Base-by-base conservation (phyloP, 495 filamentous ascomycete species). In the Barbatosphaeria neglecta region DNA sequence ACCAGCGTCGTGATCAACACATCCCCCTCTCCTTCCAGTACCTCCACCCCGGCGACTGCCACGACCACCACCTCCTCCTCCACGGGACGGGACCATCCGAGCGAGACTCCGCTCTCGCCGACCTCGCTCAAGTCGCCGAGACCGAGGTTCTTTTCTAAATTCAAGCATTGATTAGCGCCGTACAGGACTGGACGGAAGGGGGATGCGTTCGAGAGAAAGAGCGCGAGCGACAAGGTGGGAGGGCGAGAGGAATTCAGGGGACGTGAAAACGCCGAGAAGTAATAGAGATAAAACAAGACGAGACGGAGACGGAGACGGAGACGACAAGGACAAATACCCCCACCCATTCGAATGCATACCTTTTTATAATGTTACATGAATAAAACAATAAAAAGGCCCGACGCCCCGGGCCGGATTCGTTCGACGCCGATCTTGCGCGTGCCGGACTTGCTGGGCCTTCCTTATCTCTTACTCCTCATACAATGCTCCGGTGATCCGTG, bases 111-210 rank as follows among this genome's bases (percentile, higher is more conserved):
- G 3, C 15, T n/a, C 5, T 6, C 33, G 18, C 33, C 33, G 31
- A 45, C 50, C 22, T 23, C 48, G 44, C 28, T 46, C 1, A 57
- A 44, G 50, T 58, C 45, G 16, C 53, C 35, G 15, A 55, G 40
- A 38, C 37, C 54, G 15, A 51, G 55, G 18, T 56, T 63, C 37
- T 57, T 63, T 46, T 37, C 50, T 9, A 49, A 37, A 39, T 50
- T 63, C 33, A 64, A 50, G 43, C 57, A 60, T 39, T 49, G 49
- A 45, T 41, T 37, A 15, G 9, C n/a, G 19, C 3, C 19, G 24
- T 25, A 9, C 24, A 9, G 4, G 24, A 25, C 24, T 9, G 24
- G 24, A 9, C n/a, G n/a, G n/a, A 31, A 13, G 6, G 33, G 33
- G 15, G 33, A 22, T 22, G 13, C 6, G 22, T 39, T 20, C 13